Base-by-base conservation (phyloP, 345 rosid genomes). In the Populus nigra region DNA sequence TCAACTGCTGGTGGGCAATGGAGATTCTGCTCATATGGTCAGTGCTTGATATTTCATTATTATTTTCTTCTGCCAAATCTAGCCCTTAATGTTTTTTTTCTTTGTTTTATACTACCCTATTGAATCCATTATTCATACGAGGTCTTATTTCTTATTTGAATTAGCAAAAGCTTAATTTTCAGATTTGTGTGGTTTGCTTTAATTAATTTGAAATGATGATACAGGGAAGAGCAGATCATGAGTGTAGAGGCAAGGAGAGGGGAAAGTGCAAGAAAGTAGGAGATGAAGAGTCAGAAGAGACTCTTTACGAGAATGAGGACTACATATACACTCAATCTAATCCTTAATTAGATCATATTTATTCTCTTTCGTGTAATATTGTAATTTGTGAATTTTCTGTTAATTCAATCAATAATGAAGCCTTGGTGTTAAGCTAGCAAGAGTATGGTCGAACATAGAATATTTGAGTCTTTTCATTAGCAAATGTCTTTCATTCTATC, bases 251-350 rank as follows among this genome's bases (percentile, higher is more conserved):
- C 1, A 70, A 83, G 66, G 73, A 49, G 7, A 45, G 73, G 25
- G 81, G 71, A 50, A 76, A 62, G 50, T 69, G 81, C 78, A 76
- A 65, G 50, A 25, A 76, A 80, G 2, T 25, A 63, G 76, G 76
- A 73, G 55, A 65, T 61, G 71, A 73, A 76, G 59, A 73, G 72
- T 22, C 45, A 68, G 65, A 75, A 73, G 68, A 66, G 47, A 76
- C 43, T 68, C 39, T 65, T 27, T 69, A 62, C 55, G 77, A 27
- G 68, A 66, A 68, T 7, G 80, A 76, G 61, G 83, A 77, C 35
- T 83, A 76, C 76, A 76, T 79, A 69, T 79, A 83, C 76, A 53
- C 59, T 53, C 59, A 53, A 7, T 20, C 23, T 53, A 7, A 2
- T 53, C 23, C 59, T 53, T 20, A 25, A 25, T 25, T 25, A 53